Evolutionary conservation across 202 grass and related monocot species (phyloP).

Genomic region (Setaria italica): DNA sequence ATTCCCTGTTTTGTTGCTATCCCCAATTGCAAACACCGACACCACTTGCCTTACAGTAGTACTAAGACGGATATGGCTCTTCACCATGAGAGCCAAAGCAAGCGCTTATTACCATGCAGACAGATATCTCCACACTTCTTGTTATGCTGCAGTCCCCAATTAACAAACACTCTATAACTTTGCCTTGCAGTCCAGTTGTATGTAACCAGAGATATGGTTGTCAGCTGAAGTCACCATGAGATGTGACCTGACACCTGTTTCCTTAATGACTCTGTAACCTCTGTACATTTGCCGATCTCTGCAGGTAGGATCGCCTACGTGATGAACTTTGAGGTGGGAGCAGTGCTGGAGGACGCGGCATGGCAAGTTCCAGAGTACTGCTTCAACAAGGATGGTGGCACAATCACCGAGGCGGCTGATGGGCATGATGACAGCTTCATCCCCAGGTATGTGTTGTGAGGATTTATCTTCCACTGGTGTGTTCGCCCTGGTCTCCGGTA

Average conservation of each 20-base stretch:
- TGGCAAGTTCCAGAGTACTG: slow-evolving; percentile 77
- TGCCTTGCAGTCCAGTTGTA: too few relatives aligned
- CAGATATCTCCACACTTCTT: too few relatives aligned
- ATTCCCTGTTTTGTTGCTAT: background rate
- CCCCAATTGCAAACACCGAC: background rate
- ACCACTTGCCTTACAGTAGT: background rate
- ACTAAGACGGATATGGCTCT: too few relatives aligned
- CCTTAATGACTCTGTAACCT: background rate
- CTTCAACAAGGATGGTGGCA: slow-evolving; percentile 38
- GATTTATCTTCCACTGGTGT: background rate
- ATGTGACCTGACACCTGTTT: background rate
- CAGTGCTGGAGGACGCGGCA: slow-evolving; percentile 58
- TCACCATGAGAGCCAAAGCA: too few relatives aligned
- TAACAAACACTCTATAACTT: too few relatives aligned
- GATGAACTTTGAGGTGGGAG: slow-evolving; percentile 71
- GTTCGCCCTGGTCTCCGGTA: background rate
- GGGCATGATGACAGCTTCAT: background rate
- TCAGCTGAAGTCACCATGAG: background rate
- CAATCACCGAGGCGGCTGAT: background rate
- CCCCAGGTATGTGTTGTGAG: slow-evolving; percentile 25
- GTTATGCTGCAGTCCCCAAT: too few relatives aligned
- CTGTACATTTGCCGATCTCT: background rate
- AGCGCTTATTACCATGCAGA: too few relatives aligned
- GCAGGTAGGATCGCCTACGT: slow-evolving; percentile 56
- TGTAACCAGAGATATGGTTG: too few relatives aligned